phyloP scores from a whole-genome alignment of 768 basidiomycete species.

The Hypsizygus marmoreus region DNA sequence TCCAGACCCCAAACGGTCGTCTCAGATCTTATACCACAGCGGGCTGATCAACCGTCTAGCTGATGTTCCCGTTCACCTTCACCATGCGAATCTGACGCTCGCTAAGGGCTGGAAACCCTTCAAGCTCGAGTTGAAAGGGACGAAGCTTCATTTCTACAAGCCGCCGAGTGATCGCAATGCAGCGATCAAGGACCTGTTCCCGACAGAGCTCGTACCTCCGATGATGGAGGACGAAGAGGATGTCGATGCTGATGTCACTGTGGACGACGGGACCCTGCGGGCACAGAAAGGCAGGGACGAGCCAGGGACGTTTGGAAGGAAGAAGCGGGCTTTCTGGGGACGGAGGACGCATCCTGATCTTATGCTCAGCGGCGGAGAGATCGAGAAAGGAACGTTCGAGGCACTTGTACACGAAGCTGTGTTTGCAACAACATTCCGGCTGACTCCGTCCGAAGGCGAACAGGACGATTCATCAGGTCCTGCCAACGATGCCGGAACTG shows the following conservation, averaged over 20 bases:
- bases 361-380: conserved; percentile 37
- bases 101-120: conserved; percentile 85
- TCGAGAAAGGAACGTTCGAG: conserved; percentile 73
- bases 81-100: conserved; percentile 37
- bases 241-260: conserved; percentile 19
- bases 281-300: conserved; percentile 32
- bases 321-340: conserved; percentile 79
- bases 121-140: conserved; percentile 82
- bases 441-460: conserved; percentile 8
- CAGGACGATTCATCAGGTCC: conserved; percentile 13
- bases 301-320: conserved; percentile 36
- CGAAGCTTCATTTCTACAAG: conserved; percentile 87
- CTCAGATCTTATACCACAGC: conserved; percentile 75
- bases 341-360: conserved; percentile 74
- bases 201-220: conserved; percentile 59
- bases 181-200: conserved; percentile 76
- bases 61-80: conserved; percentile 43
- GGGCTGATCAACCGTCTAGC: conserved; percentile 78
- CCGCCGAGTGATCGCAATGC: conserved; percentile 67
- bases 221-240: conserved; percentile 51
- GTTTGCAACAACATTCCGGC: conserved; percentile 69
- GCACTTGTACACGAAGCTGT: conserved; percentile 81
- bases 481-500: conserved; percentile 4
- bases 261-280: conserved; percentile 19
- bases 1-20: conserved; percentile 55